Percentiles rank a stretch among this genome's conserved stretches.
Evolutionary conservation across 352 stramenopile species (phyloP).

Genomic region (Phytophthora meadii): DNA sequence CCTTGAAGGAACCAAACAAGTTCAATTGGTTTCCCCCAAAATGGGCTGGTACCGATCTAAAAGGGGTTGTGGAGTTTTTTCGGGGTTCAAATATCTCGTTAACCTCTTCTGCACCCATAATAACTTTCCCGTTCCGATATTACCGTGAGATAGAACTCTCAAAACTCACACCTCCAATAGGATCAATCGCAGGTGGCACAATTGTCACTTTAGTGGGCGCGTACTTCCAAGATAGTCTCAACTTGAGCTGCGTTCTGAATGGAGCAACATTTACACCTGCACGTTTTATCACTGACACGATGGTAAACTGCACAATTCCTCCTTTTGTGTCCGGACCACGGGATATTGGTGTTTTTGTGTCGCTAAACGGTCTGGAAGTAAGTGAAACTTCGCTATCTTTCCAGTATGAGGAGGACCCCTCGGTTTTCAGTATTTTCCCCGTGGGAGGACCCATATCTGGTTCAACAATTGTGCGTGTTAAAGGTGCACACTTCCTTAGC

Average conservation of each 20-base stretch:
- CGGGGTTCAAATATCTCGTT: not conserved
- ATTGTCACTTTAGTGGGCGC: constrained; percentile 38
- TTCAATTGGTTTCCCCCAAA: constrained; percentile 30
- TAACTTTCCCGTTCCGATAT: constrained; percentile 40
- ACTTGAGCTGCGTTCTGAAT: constrained; percentile 45
- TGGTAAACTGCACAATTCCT: constrained; percentile 39
- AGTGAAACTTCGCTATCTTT: constrained; percentile 32
- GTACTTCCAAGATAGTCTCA: constrained; percentile 40
- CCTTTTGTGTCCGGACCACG: constrained; percentile 13
- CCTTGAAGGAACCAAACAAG: constrained; percentile 2
- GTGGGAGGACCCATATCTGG: constrained; percentile 29
- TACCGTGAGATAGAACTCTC: constrained; percentile 37
- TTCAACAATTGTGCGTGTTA: constrained; percentile 38
- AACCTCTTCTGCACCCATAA: constrained; percentile 4
- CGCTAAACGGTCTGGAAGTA: constrained; percentile 45
- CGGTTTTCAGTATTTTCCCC: constrained; percentile 39
- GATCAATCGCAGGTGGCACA: constrained; percentile 36
- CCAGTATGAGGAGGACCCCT: constrained; percentile 40
- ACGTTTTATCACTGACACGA: constrained; percentile 37
- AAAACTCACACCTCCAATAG: constrained; percentile 29
- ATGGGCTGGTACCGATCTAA: constrained; percentile 20
- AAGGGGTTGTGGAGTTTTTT: constrained; percentile 39
- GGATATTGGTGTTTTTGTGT: constrained; percentile 35
- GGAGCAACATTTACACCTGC: constrained; percentile 25
- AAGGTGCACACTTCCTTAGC: constrained; percentile 38